A percentile compares a stretch with the other conserved stretches of the same genome.
Evolutionary conservation across 768 basidiomycete species (phyloP).

Genomic region (Phaffia australis): DNA sequence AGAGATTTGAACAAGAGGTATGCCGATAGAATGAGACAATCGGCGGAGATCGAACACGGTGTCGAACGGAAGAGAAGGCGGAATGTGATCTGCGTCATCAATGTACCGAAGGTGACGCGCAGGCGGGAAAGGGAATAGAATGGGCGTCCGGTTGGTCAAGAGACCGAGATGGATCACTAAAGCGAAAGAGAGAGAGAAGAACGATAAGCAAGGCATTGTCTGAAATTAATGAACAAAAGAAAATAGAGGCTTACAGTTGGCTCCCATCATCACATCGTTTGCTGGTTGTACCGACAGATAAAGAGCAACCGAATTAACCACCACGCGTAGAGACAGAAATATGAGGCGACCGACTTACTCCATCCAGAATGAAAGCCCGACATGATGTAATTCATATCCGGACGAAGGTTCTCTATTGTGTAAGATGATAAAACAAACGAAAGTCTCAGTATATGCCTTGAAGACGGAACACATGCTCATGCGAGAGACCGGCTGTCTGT

Average conservation of each 20-base stretch:
- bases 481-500: neutral
- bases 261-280: conserved; percentile 29
- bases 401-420: conserved; percentile 19
- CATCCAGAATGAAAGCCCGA: conserved; percentile 26
- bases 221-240: neutral
- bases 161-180: conserved; percentile 27
- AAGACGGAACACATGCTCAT: neutral
- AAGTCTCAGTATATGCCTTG: neutral
- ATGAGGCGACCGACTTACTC: conserved; percentile 10
- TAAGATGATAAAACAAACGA: neutral
- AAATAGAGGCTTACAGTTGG: conserved; percentile 17
- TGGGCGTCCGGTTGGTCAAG: conserved; percentile 25
- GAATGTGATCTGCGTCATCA: conserved; percentile 27
- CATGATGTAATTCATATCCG: conserved; percentile 27
- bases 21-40: conserved; percentile 18
- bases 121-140: conserved; percentile 28
- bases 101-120: conserved; percentile 25
- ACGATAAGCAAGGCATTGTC: neutral
- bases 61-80: conserved; percentile 25
- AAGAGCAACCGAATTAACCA: neutral
- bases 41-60: conserved; percentile 27
- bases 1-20: conserved; percentile 27
- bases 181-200: neutral
- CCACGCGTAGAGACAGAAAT: neutral
- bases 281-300: conserved; percentile 14